phyloP scores from a whole-genome alignment of 139 green algal genomes.

The Parachlorella kessleri region DNA sequence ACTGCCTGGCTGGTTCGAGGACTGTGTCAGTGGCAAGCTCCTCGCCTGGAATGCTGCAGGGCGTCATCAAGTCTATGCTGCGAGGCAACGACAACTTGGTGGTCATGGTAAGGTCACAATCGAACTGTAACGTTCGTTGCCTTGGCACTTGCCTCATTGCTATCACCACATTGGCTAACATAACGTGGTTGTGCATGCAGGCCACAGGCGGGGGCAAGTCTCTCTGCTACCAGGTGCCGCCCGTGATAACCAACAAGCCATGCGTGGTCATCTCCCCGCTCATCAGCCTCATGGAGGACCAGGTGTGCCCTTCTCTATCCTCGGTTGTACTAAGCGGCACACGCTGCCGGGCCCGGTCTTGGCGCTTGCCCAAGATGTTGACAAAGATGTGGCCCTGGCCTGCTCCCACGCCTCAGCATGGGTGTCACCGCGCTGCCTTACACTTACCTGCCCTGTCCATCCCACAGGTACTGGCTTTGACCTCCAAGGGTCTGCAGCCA shows the following conservation, averaged over 20 bases:
- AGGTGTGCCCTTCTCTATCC: too few species aligned
- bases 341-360: too few species aligned
- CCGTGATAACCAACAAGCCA: constrained; percentile 38
- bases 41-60: too few species aligned
- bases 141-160: not conserved
- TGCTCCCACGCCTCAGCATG: too few species aligned
- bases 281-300: constrained; percentile 56
- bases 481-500: constrained; percentile 45
- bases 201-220: constrained; percentile 47
- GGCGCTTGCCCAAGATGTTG: too few species aligned
- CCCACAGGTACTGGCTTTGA: constrained; percentile 42
- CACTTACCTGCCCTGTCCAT: too few species aligned
- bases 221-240: constrained; percentile 57
- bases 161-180: too few species aligned
- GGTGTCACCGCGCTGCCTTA: too few species aligned
- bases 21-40: not conserved
- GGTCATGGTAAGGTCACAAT: constrained; percentile 28
- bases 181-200: constrained; percentile 9
- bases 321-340: too few species aligned
- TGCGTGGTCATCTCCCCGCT: constrained; percentile 51
- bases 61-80: constrained; percentile 29
- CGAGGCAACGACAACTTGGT: constrained; percentile 31
- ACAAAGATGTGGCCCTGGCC: too few species aligned
- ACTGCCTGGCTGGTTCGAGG: not conserved
- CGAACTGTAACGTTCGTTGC: not conserved